Evolutionary conservation across 257 asterid species (phyloP).

Genomic region (Petunia secreta): DNA sequence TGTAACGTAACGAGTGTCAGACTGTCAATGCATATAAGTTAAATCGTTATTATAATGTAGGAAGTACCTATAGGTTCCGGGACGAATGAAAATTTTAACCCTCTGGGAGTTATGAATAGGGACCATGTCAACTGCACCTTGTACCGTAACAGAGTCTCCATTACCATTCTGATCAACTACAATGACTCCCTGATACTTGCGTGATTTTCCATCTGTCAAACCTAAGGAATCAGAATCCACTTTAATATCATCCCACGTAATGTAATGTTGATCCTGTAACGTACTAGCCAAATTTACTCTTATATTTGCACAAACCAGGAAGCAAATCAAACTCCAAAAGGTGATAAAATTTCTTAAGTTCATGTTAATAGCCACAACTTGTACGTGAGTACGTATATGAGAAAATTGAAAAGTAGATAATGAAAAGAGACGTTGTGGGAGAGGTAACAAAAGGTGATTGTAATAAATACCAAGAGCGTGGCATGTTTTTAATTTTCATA

Average conservation of each 20-base stretch:
- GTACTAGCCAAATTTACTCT: constrained; percentile 27
- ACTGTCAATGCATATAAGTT: background rate
- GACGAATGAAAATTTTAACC: constrained; percentile 64
- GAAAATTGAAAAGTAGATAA: background rate
- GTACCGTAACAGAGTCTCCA: constrained; percentile 72
- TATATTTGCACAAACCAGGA: background rate
- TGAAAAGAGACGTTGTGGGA: background rate
- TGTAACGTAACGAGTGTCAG: too few species aligned
- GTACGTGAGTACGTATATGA: background rate
- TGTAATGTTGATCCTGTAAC: constrained; percentile 1
- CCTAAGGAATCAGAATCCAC: constrained; percentile 27
- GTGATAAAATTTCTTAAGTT: background rate
- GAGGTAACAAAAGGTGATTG: constrained; percentile 31
- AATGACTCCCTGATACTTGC: constrained; percentile 33
- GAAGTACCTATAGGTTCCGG: constrained; percentile 69
- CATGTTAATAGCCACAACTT: background rate
- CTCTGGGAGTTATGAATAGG: constrained; percentile 50
- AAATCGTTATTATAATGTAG: background rate
- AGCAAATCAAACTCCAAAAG: constrained; percentile 20
- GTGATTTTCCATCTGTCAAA: background rate
- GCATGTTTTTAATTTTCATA: background rate
- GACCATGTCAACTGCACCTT: constrained; percentile 82
- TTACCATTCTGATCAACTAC: constrained; percentile 60
- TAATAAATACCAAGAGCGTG: constrained; percentile 49
- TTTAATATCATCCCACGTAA: constrained; percentile 72